A percentile compares a stretch with the other conserved stretches of the same genome.
Conservation (phyloP, 495 filamentous ascomycete genomes). For the Penicillium subrubescens region DNA sequence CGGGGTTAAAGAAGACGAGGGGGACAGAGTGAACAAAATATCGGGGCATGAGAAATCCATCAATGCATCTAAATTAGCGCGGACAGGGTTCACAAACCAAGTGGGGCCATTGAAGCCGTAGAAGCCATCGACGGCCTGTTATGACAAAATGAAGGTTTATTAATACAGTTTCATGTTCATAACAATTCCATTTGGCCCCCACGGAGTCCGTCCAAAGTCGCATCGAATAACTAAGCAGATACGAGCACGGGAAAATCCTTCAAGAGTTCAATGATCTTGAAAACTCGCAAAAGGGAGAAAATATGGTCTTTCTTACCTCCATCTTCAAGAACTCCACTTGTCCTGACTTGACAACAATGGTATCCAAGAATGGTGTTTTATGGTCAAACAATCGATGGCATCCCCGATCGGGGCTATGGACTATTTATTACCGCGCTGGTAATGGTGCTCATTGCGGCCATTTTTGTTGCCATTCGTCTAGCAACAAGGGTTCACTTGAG, state of each 20-base stretch:
- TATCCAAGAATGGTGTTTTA: constrained; percentile 4
- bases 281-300: not conserved
- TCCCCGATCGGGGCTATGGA: constrained; percentile 8
- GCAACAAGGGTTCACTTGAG: not conserved
- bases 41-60: not conserved
- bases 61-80: constrained; percentile 7
- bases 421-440: constrained; percentile 8
- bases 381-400: constrained; percentile 5
- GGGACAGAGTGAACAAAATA: not conserved
- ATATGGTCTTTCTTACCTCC: not conserved
- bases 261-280: not conserved
- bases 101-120: not conserved
- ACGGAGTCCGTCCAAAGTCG: not conserved
- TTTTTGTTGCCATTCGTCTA: constrained; percentile 5
- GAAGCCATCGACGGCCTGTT: not conserved
- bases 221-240: not conserved
- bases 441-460: constrained; percentile 4
- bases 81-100: not conserved
- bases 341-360: not conserved
- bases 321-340: not conserved
- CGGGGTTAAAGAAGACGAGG: not conserved
- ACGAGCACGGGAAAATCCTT: not conserved
- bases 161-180: not conserved
- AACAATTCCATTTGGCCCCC: not conserved
- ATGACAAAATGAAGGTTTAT: not conserved